Conservation (phyloP, 805 yeast genomes). For the Ogataea salicorniae region DNA sequence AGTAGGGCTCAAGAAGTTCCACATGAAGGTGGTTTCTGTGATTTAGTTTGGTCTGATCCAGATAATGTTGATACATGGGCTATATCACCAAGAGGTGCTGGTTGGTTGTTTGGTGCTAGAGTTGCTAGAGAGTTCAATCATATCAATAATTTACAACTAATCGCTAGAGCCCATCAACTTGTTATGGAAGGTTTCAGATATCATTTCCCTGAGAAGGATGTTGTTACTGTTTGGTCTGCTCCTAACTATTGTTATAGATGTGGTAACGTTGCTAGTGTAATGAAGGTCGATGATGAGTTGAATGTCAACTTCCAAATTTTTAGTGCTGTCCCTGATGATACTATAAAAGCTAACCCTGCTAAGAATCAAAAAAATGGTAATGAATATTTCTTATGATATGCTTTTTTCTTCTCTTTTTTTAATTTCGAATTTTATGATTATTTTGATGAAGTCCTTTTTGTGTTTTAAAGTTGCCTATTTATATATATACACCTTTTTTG, state of each 20-base stretch:
- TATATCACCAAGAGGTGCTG: constrained; percentile 96
- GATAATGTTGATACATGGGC: constrained; percentile 98
- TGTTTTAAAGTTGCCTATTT: background rate
- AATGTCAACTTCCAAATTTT: constrained; percentile 90
- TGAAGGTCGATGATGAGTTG: constrained; percentile 86
- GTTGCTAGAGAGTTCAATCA: constrained; percentile 96
- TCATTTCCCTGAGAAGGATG: constrained; percentile 93
- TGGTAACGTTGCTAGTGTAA: constrained; percentile 97
- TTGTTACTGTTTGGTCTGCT: constrained; percentile 97
- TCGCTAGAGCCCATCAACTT: constrained; percentile 95
- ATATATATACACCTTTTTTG: background rate
- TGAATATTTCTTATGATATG: constrained; percentile 31
- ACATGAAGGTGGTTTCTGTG: constrained; percentile 98
- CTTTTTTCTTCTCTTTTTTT: background rate
- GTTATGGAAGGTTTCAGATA: constrained; percentile 98
- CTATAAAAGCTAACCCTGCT: constrained; percentile 31
- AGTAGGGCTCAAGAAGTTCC: constrained; percentile 98
- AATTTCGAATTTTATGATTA: background rate
- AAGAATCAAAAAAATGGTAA: constrained; percentile 33
- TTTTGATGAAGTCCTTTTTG: background rate
- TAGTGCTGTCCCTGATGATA: constrained; percentile 90
- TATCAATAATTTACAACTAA: constrained; percentile 79
- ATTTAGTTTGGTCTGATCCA: constrained; percentile 96
- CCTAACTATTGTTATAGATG: constrained; percentile 97
- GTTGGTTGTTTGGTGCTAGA: constrained; percentile 93